phyloP scores from a whole-genome alignment of 257 asterid species.

The Leptodermis oblonga region DNA sequence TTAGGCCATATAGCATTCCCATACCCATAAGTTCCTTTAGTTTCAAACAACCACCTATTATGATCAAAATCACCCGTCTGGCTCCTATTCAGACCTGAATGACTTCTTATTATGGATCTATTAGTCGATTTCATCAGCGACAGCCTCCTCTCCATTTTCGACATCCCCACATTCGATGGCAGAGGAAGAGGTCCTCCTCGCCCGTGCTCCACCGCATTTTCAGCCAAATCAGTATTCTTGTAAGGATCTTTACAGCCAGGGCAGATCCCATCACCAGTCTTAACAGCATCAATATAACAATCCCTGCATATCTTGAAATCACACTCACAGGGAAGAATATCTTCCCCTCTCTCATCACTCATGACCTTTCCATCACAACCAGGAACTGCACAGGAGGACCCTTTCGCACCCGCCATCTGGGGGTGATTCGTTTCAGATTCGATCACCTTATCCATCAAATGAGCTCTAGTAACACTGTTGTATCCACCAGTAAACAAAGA shows the following conservation, averaged over 20 bases:
- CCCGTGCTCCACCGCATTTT: constrained; percentile 34
- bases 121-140: constrained; percentile 71
- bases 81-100: constrained; percentile 64
- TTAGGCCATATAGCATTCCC: constrained; percentile 96
- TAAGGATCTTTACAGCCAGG: constrained; percentile 90
- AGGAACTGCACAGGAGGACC: constrained; percentile 68
- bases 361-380: constrained; percentile 89
- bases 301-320: constrained; percentile 88
- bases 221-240: constrained; percentile 54
- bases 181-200: constrained; percentile 50
- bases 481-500: constrained; percentile 87
- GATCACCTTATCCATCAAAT: constrained; percentile 92
- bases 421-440: constrained; percentile 85
- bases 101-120: constrained; percentile 56
- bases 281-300: constrained; percentile 67
- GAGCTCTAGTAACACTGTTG: constrained; percentile 83
- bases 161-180: constrained; percentile 57
- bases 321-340: constrained; percentile 81
- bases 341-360: constrained; percentile 83
- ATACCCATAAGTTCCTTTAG: constrained; percentile 86
- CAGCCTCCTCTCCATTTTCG: constrained; percentile 73
- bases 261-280: constrained; percentile 71
- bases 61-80: constrained; percentile 86
- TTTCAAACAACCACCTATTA: constrained; percentile 73
- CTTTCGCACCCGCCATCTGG: constrained; percentile 88